Conservation (phyloP, 768 basidiomycete genomes). For the Wakefieldia striispora region DNA sequence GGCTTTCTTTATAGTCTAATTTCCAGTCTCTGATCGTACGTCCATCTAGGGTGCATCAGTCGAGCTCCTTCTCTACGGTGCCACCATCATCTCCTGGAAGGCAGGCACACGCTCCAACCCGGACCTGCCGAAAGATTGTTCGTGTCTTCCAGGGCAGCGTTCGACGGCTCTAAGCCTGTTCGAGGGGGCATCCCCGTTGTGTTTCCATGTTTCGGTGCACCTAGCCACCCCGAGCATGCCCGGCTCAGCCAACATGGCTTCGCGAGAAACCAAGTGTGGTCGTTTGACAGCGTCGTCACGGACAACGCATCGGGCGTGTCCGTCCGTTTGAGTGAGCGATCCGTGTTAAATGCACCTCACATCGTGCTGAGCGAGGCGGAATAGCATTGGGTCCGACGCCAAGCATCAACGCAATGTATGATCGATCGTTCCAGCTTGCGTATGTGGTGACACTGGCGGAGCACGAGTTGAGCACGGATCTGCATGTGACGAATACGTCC, state of each 20-base stretch:
- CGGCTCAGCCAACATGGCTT: slow-evolving; percentile 88
- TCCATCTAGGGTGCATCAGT: slow-evolving; percentile 56
- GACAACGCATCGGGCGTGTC: slow-evolving; percentile 72
- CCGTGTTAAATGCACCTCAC: not conserved
- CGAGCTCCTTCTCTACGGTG: slow-evolving; percentile 76
- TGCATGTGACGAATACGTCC: slow-evolving; percentile 77
- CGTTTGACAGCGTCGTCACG: slow-evolving; percentile 56
- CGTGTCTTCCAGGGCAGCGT: slow-evolving; percentile 70
- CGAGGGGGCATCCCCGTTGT: slow-evolving; percentile 59
- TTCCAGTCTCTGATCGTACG: not conserved
- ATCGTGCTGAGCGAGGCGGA: slow-evolving; percentile 1
- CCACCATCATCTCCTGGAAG: slow-evolving; percentile 88
- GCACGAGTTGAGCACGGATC: slow-evolving; percentile 71
- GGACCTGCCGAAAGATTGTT: slow-evolving; percentile 68
- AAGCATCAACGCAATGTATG: slow-evolving; percentile 56
- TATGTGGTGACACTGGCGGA: slow-evolving; percentile 81
- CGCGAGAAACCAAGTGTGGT: slow-evolving; percentile 77
- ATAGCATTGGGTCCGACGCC: slow-evolving; percentile 64
- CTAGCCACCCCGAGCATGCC: slow-evolving; percentile 67
- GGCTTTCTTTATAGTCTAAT: not conserved
- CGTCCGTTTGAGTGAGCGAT: slow-evolving; percentile 67
- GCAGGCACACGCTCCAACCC: slow-evolving; percentile 37
- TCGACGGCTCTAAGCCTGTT: slow-evolving; percentile 81
- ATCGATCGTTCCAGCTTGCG: slow-evolving; percentile 63
- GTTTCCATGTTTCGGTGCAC: slow-evolving; percentile 89